Percentiles rank a stretch among this genome's conserved stretches.
Evolutionary conservation across 2,329 filamentous ascomycete genomes (phyloP).

Genomic region (Nakataea oryzae): DNA sequence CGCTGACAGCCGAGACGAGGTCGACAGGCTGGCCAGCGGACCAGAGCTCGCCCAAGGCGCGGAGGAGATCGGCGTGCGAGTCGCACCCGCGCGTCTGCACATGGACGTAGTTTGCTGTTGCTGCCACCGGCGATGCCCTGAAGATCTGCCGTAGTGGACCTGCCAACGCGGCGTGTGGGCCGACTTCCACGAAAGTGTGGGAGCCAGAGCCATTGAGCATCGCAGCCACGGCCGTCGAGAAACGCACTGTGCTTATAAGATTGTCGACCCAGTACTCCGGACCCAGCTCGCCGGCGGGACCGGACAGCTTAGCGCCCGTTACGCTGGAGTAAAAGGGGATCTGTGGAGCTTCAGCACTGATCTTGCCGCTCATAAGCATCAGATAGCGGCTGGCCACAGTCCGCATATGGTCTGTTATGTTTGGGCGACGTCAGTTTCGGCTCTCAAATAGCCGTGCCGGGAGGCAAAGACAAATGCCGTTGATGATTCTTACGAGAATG

Average conservation of each 20-base stretch:
- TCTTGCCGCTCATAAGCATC: not conserved
- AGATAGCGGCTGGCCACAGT: not conserved
- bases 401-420: not conserved
- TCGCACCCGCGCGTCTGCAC: not conserved
- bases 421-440: not conserved
- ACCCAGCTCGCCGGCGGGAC: conserved; percentile 5
- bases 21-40: not conserved
- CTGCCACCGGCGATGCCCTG: conserved; percentile 6
- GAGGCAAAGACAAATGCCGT: too few species aligned
- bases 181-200: conserved; percentile 14
- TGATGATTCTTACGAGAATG: conserved; percentile 8
- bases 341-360: not conserved
- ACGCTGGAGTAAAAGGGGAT: conserved; percentile 1
- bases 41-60: conserved; percentile 5
- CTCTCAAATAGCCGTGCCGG: too few species aligned
- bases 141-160: conserved; percentile 13
- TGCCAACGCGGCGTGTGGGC: conserved; percentile 14
- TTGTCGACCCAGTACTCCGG: conserved; percentile 16
- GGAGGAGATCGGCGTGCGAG: not conserved
- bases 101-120: conserved; percentile 1
- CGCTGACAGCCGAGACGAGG: not conserved
- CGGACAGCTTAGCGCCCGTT: not conserved
- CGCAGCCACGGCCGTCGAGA: conserved; percentile 13
- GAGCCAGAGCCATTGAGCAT: not conserved
- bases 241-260: conserved; percentile 14